Base-by-base conservation (phyloP, 2,329 filamentous ascomycete species). In the Dactylella cylindrospora region DNA sequence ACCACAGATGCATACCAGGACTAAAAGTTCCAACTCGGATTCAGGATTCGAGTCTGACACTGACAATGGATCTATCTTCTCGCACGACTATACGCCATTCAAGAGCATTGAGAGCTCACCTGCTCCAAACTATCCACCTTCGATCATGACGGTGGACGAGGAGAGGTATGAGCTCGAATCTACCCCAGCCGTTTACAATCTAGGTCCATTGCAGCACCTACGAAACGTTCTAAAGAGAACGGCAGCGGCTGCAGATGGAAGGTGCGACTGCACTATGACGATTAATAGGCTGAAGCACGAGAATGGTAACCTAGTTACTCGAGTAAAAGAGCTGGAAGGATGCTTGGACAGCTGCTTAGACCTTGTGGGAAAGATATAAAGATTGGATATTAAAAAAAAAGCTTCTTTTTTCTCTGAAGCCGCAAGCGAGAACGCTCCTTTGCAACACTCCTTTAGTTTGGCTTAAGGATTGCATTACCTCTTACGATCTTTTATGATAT, bases 1-100 rank as follows among this genome's bases (percentile, higher is more conserved):
- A 10, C 33, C 40, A n/a, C 7, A 25, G 10, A 36, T 47, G 19
- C 32, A 43, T 15, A 22, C 41, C 31, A 32, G 47, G 26, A 61
- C 55, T 15, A 61, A 61, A 43, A 61, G 55, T 36, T 61, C 55
- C 29, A 61, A 61, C 41, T 61, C 55, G 47, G 55, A 61, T 61
- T 61, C 55, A 12, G 55, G 55, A 61, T 61, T 61, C 41, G 55
- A 61, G 41, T 47, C 39, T 19, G 55, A 61, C 29, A 40, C 39
- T 4, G 55, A 61, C 38, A 61, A 49, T 32, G 55, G 41, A 12
- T 61, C 55, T 3, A 43, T 61, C n/a, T 61, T 53, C 22, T 61
- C 55, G 6, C 50, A 53, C 15, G 55, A 61, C n/a, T n/a, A n/a
- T n/a, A 23, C 23, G 2, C 43, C 44, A 29, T 29, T 44, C 33